These are phyloP conservation scores for Eucalyptus cloeziana DNA, from an alignment of 345 rosid species.

Conservation along the genomic window DNA sequence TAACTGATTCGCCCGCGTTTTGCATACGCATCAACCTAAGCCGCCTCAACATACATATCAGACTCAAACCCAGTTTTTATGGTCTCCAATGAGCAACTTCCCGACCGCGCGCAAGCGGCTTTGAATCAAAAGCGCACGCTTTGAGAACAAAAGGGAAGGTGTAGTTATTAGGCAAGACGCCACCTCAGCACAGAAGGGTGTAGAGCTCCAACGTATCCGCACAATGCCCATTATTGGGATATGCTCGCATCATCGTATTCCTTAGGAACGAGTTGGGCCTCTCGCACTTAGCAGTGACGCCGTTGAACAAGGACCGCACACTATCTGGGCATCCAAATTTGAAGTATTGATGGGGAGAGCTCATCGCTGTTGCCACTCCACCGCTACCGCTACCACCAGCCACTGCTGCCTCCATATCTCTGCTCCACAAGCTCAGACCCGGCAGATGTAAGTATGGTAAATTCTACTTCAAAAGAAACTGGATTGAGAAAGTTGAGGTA, in stretches of 20 bases:
- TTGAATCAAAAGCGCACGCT: constrained; percentile 15
- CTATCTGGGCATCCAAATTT: constrained; percentile 4
- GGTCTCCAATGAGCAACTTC: constrained; percentile 25
- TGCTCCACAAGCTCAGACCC: not conserved
- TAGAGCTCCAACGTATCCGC: constrained; percentile 19
- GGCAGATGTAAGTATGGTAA: not conserved
- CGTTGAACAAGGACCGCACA: constrained; percentile 18
- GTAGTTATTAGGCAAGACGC: constrained; percentile 30
- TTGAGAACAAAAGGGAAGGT: constrained; percentile 35
- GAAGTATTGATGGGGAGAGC: constrained; percentile 24
- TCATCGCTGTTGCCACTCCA: not conserved
- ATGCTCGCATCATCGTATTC: constrained; percentile 38
- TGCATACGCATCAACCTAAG: constrained; percentile 27
- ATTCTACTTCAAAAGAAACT: not conserved
- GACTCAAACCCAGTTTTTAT: constrained; percentile 33
- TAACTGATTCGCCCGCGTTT: constrained; percentile 6
- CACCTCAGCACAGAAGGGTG: constrained; percentile 16
- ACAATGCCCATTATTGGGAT: constrained; percentile 12
- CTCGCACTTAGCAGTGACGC: not conserved
- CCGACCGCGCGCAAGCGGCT: constrained; percentile 11
- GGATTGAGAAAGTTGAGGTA: not conserved
- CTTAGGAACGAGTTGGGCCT: constrained; percentile 22
- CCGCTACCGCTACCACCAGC: not conserved
- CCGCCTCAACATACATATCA: constrained; percentile 40
- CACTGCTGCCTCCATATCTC: not conserved